Evolutionary conservation across 805 yeast species (phyloP), one percentile per base, ranked within the genome.

Genomic region (Ogataea polymorpha): DNA sequence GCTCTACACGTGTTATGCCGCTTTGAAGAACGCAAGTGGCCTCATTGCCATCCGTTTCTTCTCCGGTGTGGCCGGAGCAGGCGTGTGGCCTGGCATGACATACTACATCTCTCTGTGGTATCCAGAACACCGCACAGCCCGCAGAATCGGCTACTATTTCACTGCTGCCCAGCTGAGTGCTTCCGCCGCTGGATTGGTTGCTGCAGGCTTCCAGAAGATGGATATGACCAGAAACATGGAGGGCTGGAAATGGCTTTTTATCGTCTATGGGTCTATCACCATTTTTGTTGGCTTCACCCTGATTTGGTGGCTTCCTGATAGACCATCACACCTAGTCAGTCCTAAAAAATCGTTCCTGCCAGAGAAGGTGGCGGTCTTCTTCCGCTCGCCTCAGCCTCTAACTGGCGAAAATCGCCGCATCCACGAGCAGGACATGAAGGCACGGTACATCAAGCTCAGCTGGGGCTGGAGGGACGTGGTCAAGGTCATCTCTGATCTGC

Each of bases 121-220:
- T 56, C 96, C 96, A 2, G 75, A 80, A 38, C 80, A 83, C 34
- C 70, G 93, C 45, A 75, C 80, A 50, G 85, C 95, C 2, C 74
- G 77, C 48, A 70, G 96, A 57, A 83, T 87, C 48, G 96, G 96
- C 2, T 87, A 83, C 65, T 87, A 87, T 62, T 87, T 82, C 62
- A 87, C 96, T 1, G 96, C 96, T 15, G 95, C 96, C 1, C 96
- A 87, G 63, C 60, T 87, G n/a, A 80, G 90, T 32, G 90, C 95
- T 1, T 80, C 95, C n/a, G 91, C 79, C 7, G 89, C 90, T 7
- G 96, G 96, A 29, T 72, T 87, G 41, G 87, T 87, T 11, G 77
- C 85, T 41, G 96, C 96, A 2, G 95, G 95, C 0, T 85, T 87
- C 68, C 96, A 87, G 59, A 80, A 75, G 49, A 82, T 87, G 78